Evolutionary conservation across 2,329 filamentous ascomycete genomes (phyloP).

Genomic region (Colletotrichum chrysophilum): DNA sequence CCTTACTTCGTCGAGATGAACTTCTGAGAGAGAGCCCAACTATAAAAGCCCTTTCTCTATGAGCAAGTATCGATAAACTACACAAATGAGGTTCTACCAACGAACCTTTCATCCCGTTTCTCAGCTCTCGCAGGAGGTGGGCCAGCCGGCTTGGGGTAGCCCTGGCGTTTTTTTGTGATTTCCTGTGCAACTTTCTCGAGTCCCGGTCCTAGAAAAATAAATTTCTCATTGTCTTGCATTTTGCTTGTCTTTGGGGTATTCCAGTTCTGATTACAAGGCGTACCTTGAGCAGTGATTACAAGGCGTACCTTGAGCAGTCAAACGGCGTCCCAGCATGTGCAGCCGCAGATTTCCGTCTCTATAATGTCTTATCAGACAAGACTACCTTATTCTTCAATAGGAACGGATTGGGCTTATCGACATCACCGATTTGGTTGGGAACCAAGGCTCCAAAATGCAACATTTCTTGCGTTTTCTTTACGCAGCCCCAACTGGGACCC

Average conservation of each 20-base stretch:
- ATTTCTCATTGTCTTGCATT: rapidly evolving
- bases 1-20: rapidly evolving
- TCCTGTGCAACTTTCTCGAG: background rate
- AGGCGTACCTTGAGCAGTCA: background rate
- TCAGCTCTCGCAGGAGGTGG: background rate
- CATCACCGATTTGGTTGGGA: background rate
- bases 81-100: background rate
- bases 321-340: background rate
- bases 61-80: background rate
- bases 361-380: rapidly evolving
- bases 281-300: background rate
- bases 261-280: background rate
- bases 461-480: background rate
- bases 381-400: background rate
- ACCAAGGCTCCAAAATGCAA: background rate
- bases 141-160: background rate
- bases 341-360: rapidly evolving
- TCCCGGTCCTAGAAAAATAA: background rate
- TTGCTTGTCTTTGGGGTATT: background rate
- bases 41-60: background rate
- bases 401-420: rapidly evolving
- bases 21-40: background rate
- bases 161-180: background rate
- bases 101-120: background rate
- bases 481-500: background rate